phyloP scores from a whole-genome alignment of 2,329 filamentous ascomycete species.

The Colletotrichum endophyticum region DNA sequence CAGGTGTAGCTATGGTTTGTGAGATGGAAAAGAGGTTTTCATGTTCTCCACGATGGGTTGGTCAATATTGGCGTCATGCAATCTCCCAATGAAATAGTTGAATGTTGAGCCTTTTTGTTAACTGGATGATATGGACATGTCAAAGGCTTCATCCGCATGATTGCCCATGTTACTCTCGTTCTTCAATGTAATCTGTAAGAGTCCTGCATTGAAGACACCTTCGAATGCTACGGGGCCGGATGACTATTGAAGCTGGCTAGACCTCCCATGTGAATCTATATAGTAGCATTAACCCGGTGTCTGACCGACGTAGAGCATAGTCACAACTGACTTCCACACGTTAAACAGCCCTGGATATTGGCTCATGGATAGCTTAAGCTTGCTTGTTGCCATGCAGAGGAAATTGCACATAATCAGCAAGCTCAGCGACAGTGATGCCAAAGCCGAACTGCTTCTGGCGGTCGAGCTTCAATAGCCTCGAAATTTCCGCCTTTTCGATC shows the following conservation, averaged over 20 bases:
- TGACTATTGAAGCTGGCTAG: background rate
- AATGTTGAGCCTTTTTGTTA: background rate
- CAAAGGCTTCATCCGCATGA: background rate
- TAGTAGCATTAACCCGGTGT: no score
- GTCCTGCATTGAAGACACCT: no score
- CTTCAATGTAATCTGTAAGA: no score
- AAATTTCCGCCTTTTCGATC: background rate
- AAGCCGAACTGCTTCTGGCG: background rate
- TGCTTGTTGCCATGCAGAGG: background rate
- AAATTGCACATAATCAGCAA: background rate
- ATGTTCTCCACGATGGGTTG: accelerated
- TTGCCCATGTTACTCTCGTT: background rate
- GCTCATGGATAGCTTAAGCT: no score
- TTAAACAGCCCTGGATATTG: no score
- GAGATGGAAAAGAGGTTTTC: background rate
- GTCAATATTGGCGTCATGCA: accelerated
- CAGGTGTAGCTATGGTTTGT: accelerated
- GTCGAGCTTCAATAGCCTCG: background rate
- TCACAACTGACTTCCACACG: no score
- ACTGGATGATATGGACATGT: background rate
- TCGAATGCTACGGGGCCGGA: background rate
- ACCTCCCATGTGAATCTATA: no score
- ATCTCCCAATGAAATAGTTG: background rate
- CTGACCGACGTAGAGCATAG: no score
- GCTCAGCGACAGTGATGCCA: background rate